Evolutionary conservation across 805 yeast species (phyloP), one percentile per base, ranked within the genome.

Genomic region (Suhomyces faveliae): DNA sequence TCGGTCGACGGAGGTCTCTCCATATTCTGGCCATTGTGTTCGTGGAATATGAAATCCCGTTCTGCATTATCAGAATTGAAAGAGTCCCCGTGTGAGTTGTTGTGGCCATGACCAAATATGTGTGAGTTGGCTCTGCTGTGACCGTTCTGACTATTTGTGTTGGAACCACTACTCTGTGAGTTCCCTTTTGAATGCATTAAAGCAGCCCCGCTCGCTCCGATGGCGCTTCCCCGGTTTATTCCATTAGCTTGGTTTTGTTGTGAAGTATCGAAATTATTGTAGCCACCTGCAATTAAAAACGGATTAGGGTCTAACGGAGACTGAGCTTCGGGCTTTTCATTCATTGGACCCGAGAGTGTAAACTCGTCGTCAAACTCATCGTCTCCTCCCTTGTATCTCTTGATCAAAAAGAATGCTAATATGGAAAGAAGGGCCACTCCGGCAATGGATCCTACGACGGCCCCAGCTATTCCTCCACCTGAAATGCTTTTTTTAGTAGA

Each of bases 401-500:
- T 50, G 40, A 51, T 46, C 15, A 61, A 13, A 44, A 57, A 57
- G 42, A 57, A 51, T 24, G 50, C 50, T 4, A 56, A 33, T 21
- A 47, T 52, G 3, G 59, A 67, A 17, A 63, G 54, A n/a, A 71
- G 22, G 13, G 59, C 70, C 7, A 60, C 67, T 5, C 78, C 78
- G 0, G 65, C 73, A 4, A 71, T 55, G 5, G 70, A 56, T 4
- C 77, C 78, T n/a, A 73, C 66, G 2, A 70, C 76, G 1, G 67
- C 67, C 8, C 78, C 78, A 3, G 70, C 77, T 42, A 73, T 71
- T 21, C 66, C 68, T 10, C 77, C 77, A 2, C 66, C 64, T 2
- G 73, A 65, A n/a, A 70, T 48, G 9, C 61, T 51, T 42, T 52
- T 53, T 13, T 45, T 33, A 7, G 58, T 38, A 1, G 44, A 13